These are phyloP conservation scores for Boletus putidus DNA, from an alignment of 1,284 basidiomycete species.

Conservation along the genomic window DNA sequence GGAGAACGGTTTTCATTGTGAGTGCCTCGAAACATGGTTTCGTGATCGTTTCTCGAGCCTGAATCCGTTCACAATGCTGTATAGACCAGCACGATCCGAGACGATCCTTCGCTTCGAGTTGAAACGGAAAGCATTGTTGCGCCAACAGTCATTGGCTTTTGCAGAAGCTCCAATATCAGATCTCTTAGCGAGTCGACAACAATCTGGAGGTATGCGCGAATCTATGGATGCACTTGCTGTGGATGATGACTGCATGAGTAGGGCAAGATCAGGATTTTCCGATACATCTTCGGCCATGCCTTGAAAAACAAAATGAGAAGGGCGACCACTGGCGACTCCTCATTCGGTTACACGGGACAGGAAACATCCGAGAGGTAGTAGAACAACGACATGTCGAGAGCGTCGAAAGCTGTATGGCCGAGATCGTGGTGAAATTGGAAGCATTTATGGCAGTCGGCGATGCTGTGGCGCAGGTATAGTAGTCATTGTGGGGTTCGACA, in stretches of 20 bases:
- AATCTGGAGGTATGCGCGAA: conserved; percentile 13
- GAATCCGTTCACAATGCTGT: neutral
- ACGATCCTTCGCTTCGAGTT: conserved; percentile 30
- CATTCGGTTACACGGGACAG: conserved; percentile 22
- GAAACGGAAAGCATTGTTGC: conserved; percentile 24
- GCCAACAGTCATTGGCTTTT: conserved; percentile 18
- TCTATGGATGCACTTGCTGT: neutral
- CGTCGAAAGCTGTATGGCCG: conserved; percentile 24
- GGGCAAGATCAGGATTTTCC: conserved; percentile 15
- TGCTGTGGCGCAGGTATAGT: conserved; percentile 24
- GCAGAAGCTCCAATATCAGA: conserved; percentile 23
- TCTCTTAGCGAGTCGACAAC: conserved; percentile 14
- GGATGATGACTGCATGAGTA: conserved; percentile 1
- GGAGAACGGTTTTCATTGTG: conserved; percentile 28
- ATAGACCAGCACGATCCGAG: conserved; percentile 18
- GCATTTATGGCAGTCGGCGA: conserved; percentile 30
- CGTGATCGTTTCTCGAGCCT: neutral
- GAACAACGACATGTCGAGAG: conserved; percentile 1
- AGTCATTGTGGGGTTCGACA: neutral
- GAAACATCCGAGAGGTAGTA: neutral
- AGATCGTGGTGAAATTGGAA: conserved; percentile 28
- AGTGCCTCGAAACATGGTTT: neutral
- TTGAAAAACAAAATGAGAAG: neutral
- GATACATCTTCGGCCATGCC: conserved; percentile 21
- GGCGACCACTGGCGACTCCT: conserved; percentile 24